A percentile compares a stretch with the other conserved stretches of the same genome.
These are phyloP conservation scores for Penicillium sp. DNA, from an alignment of 2,329 filamentous ascomycete species.

Conservation along the genomic window DNA sequence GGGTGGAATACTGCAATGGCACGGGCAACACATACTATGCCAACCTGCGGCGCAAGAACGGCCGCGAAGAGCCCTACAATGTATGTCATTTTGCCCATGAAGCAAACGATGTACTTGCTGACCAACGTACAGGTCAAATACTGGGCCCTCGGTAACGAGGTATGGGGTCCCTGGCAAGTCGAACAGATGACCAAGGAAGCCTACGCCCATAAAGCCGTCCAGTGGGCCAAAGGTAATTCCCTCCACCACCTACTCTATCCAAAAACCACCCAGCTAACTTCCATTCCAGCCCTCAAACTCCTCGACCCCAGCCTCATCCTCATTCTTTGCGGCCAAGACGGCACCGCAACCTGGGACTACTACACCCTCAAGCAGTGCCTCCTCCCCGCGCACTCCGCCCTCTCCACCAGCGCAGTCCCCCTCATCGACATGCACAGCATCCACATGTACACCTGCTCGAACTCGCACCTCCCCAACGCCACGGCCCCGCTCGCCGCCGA, in stretches of 20 bases:
- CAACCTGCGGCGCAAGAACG: constrained; percentile 75
- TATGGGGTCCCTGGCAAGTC: constrained; percentile 63
- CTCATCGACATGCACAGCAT: constrained; percentile 81
- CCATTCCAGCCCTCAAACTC: constrained; percentile 40
- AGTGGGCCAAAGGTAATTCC: constrained; percentile 58
- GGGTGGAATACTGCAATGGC: constrained; percentile 86
- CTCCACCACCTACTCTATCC: background rate
- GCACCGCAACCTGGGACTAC: constrained; percentile 70
- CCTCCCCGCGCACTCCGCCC: constrained; percentile 47
- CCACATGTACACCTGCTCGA: constrained; percentile 71
- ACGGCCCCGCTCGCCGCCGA: constrained; percentile 70
- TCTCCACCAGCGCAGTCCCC: constrained; percentile 42
- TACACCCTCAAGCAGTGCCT: constrained; percentile 72
- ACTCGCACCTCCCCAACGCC: constrained; percentile 57
- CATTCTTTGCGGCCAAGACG: constrained; percentile 74
- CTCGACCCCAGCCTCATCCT: constrained; percentile 67
- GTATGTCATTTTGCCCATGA: constrained; percentile 22
- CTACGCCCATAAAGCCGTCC: constrained; percentile 60
- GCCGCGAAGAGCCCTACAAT: constrained; percentile 74
- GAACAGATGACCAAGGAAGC: constrained; percentile 62
- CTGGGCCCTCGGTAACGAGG: constrained; percentile 80
- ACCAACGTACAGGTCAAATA: constrained; percentile 62
- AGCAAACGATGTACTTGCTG: background rate
- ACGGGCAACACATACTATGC: constrained; percentile 78
- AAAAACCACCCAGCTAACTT: background rate